phyloP scores from a whole-genome alignment of 1,139 yeast genomes.

The Zygosaccharomyces pseudobailii region DNA sequence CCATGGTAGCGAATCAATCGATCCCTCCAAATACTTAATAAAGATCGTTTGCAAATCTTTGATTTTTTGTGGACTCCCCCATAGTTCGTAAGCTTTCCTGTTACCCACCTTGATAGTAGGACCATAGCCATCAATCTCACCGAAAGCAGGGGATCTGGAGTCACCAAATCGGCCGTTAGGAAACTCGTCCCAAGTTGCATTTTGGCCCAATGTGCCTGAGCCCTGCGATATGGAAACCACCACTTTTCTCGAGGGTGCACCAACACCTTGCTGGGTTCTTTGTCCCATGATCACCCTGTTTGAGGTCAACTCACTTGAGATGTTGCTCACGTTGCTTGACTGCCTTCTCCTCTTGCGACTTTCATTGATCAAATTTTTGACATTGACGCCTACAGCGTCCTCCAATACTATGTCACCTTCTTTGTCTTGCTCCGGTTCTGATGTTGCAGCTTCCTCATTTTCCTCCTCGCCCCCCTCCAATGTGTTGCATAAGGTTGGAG shows the following conservation, averaged over 20 bases:
- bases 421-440: conserved; percentile 13
- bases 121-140: conserved; percentile 97
- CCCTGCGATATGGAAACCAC: conserved; percentile 78
- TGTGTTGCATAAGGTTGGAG: conserved; percentile 44
- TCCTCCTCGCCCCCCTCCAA: conserved; percentile 35
- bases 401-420: conserved; percentile 26
- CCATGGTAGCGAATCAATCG: conserved; percentile 83
- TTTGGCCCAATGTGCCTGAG: conserved; percentile 79
- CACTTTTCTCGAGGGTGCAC: conserved; percentile 44
- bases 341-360: conserved; percentile 31
- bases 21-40: conserved; percentile 68
- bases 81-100: conserved; percentile 62
- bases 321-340: conserved; percentile 27
- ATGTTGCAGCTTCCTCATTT: conserved; percentile 34
- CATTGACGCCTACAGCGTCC: conserved; percentile 13
- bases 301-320: conserved; percentile 20
- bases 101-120: conserved; percentile 77
- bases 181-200: conserved; percentile 98
- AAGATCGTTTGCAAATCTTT: conserved; percentile 67
- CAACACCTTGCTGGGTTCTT: conserved; percentile 12
- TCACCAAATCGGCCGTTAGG: conserved; percentile 98
- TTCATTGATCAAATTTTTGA: conserved; percentile 11
- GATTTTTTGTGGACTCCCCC: conserved; percentile 76
- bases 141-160: conserved; percentile 94
- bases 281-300: conserved; percentile 21